phyloP scores from a whole-genome alignment of 345 rosid genomes.

The Lepidium sativum region DNA sequence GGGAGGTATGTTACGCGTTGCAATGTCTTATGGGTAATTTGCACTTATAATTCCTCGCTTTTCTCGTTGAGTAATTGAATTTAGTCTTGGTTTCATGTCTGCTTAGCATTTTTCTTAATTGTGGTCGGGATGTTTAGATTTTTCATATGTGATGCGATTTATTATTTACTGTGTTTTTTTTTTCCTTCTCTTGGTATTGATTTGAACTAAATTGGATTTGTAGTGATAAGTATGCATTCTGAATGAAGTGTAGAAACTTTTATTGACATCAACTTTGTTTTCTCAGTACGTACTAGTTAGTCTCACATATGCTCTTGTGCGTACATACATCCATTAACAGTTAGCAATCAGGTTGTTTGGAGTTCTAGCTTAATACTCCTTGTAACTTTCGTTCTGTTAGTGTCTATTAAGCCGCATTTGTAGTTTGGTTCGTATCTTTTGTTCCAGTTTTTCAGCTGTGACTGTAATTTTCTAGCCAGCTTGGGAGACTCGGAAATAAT shows the following conservation, averaged over 20 bases:
- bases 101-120: not conserved
- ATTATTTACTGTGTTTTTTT: not conserved
- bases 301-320: not conserved
- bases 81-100: not conserved
- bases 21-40: not conserved
- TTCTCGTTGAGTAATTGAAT: not conserved
- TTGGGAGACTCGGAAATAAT: not conserved
- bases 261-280: not conserved
- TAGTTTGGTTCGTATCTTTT: not conserved
- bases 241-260: not conserved
- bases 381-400: not conserved
- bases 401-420: not conserved
- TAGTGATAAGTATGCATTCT: not conserved
- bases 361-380: not conserved
- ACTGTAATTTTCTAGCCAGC: not conserved
- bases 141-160: not conserved
- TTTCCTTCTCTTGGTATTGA: not conserved
- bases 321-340: not conserved
- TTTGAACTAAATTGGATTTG: not conserved
- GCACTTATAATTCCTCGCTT: not conserved
- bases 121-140: not conserved
- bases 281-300: not conserved
- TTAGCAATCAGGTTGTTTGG: not conserved
- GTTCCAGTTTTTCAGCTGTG: not conserved
- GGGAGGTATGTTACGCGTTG: conserved; percentile 50